Evolutionary conservation across 2,329 filamentous ascomycete genomes (phyloP).

Genomic region (Penicillium palitans): DNA sequence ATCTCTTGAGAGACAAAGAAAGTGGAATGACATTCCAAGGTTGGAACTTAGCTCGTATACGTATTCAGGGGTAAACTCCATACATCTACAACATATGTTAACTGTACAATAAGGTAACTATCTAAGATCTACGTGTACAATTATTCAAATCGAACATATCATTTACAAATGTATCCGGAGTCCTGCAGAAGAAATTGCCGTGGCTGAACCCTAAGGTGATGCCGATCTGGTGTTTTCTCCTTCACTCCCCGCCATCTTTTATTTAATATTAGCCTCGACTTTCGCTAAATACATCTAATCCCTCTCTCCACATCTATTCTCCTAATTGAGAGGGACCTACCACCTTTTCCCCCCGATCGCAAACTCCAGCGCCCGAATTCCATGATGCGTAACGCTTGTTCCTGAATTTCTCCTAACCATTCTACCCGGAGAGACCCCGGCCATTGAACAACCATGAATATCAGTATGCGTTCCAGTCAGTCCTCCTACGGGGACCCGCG

Average conservation of each 20-base stretch:
- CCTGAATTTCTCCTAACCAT: conserved; percentile 16
- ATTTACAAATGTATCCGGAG: not conserved
- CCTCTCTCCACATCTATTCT: not conserved
- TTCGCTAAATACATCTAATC: not conserved
- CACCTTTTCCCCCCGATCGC: conserved; percentile 5
- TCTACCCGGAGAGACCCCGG: not conserved
- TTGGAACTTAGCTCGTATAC: not conserved
- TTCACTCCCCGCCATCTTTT: conserved; percentile 26
- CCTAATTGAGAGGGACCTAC: not conserved
- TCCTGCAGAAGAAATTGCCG: conserved; percentile 6
- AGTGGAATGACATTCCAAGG: not conserved
- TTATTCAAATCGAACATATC: conserved; percentile 1
- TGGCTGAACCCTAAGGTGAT: conserved; percentile 16
- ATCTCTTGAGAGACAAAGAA: not conserved
- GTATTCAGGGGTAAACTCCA: not conserved
- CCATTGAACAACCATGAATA: conserved; percentile 32
- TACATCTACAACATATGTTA: not conserved
- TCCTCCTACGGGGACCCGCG: conserved; percentile 46
- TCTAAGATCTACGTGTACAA: not conserved
- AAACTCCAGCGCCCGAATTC: not conserved
- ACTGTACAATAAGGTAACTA: too few relatives aligned
- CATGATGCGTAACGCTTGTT: conserved; percentile 22
- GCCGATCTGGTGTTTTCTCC: conserved; percentile 12
- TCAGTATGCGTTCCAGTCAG: conserved; percentile 41
- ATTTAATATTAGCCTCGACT: not conserved